Evolutionary conservation across 1,139 yeast species (phyloP), one percentile per base, ranked within the genome.

Genomic region (Yamadazyma dendronema): DNA sequence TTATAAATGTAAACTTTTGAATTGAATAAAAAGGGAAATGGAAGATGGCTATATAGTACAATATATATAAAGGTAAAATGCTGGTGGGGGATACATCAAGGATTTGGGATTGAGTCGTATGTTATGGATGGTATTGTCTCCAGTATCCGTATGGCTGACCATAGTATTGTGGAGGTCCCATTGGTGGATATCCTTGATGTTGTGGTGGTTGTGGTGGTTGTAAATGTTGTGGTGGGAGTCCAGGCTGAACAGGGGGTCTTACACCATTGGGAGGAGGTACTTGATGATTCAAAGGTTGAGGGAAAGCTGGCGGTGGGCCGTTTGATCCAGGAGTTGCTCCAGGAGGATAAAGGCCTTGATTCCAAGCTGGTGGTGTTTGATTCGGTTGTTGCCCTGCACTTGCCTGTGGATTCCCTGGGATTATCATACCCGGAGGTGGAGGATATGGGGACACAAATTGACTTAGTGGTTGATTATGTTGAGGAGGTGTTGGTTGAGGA

Each of bases 131-230:
- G 16, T 17, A 36, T 23, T 30, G 34, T 33, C 39, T 36, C 39
- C 39, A 36, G 31, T 36, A 36, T 5, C 35, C 19, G 21, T 36
- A 36, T 9, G 31, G 32, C 28, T 36, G 17, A 33, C 30, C 15
- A 27, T 36, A 36, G 19, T 31, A 36, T 19, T 35, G 39, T 10
- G 39, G 39, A 25, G 39, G 42, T 4, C 29, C 35, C 37, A 33
- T 30, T 13, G 34, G 38, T 31, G 35, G 21, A 30, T 17, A 13
- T 19, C 24, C 31, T 17, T 22, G 27, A 8, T 8, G 12, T 5
- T 4, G 17, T 6, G 4, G 16, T 6, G 14, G 17, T 12, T 26
- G 29, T 15, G 31, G 39, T 4, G 37, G 17, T 26, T 12, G 29
- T 12, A 17, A n/a, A 4, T 12, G 16, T 26, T 9, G 26, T 24